A percentile compares a stretch with the other conserved stretches of the same genome.
Conservation (phyloP, 139 green algal genomes). For the Deuterostichococcus epilithicus region DNA sequence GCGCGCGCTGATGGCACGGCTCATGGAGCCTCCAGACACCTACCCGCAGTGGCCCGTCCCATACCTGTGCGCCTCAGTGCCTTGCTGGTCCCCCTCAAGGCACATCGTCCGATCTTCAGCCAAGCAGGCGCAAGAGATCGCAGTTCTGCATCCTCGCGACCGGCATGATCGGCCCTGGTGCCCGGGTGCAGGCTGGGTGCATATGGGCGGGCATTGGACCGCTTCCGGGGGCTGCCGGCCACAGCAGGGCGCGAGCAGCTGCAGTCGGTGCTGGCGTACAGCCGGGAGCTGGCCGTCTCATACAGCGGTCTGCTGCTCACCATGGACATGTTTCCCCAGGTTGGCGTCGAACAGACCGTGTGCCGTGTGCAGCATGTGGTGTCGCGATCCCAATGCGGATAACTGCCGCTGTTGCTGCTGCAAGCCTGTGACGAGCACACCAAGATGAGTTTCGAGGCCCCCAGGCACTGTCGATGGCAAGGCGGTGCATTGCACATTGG, state of each 20-base stretch:
- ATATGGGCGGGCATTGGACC: conserved; percentile 36
- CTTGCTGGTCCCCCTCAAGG: not conserved
- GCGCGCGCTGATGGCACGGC: conserved; percentile 62
- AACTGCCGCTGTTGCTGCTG: too few species aligned
- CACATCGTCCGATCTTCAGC: too few species aligned
- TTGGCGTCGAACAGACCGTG: too few species aligned
- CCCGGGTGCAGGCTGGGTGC: not conserved
- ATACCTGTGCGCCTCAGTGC: conserved; percentile 65
- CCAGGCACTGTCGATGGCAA: too few species aligned
- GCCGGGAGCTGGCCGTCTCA: conserved; percentile 74
- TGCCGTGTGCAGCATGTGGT: too few species aligned
- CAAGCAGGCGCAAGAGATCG: too few species aligned
- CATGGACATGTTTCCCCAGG: conserved; percentile 74
- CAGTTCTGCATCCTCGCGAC: not conserved
- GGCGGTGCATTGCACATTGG: too few species aligned
- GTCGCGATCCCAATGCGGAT: too few species aligned
- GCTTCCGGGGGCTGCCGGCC: conserved; percentile 19
- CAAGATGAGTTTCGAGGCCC: too few species aligned
- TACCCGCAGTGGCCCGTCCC: conserved; percentile 65
- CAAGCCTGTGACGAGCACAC: not conserved
- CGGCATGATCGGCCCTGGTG: not conserved
- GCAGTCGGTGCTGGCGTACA: conserved; percentile 26
- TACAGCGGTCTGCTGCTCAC: conserved; percentile 77
- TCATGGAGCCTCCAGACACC: conserved; percentile 60
- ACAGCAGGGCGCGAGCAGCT: conserved; percentile 14